Base-by-base conservation (phyloP, 805 yeast species). In the Myxozyma vanderwaltii region DNA sequence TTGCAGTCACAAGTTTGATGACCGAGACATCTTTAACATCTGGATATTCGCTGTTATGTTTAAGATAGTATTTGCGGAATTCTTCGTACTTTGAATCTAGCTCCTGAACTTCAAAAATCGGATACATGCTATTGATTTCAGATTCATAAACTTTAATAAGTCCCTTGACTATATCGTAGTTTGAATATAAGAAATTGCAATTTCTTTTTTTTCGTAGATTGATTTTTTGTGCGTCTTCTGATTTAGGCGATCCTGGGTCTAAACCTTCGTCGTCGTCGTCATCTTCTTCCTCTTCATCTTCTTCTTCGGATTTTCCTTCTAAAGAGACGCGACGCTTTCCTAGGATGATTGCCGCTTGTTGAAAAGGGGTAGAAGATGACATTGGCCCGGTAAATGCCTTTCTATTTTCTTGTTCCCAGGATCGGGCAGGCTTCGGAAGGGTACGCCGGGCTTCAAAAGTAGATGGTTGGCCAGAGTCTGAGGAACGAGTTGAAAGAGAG, bases 41-140 rank as follows among this genome's bases (percentile, higher is more conserved):
- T 15, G 57, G 48, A 35, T 33, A 38, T 23, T 44, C 51, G 2
- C 33, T 13, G 35, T 51, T 29, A 17, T 38, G 29, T 21, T 21
- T 24, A 2, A 6, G 15, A 40, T 41, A 51, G 15, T 35, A 23
- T n/a, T 45, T 40, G 26, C 27, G 39, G 36, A 64, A 53, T 13
- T 54, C 59, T 36, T 63, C 59, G 51, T 64, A 65, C 19, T 57
- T 66, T n/a, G 51, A 19, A 27, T 47, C 49, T 6, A 67, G 51
- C 24, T 63, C 66, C 12, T 63, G 58, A 15, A 58, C 61, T 21
- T 58, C 59, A 56, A 68, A 68, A n/a, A 67, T 54, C 3, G 70
- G 70, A 44, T 60, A 68, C 64, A 68, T 63, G 52, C 64, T 55
- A 52, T 67, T 67, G 31, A 67, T 59, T 54, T 68, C 70, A 23